Conservation (phyloP, 1,139 yeast species). For the Geotrichum siamense region DNA sequence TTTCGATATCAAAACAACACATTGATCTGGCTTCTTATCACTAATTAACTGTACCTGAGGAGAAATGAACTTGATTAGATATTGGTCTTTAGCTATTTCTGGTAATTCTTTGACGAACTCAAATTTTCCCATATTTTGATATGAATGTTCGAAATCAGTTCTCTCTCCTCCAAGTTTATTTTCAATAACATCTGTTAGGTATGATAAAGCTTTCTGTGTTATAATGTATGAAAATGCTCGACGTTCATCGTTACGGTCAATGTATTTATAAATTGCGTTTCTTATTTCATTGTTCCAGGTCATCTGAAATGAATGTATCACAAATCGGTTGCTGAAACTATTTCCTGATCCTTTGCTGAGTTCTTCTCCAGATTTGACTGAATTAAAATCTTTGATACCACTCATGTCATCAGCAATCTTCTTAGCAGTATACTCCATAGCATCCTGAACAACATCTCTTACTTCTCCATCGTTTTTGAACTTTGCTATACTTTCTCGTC, state of each 20-base stretch:
- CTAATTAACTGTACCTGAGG: conserved; percentile 83
- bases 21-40: conserved; percentile 53
- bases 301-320: conserved; percentile 66
- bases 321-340: conserved; percentile 65
- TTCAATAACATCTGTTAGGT: conserved; percentile 44
- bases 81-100: conserved; percentile 42
- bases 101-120: neutral
- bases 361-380: neutral
- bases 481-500: conserved; percentile 14
- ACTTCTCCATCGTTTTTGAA: conserved; percentile 1
- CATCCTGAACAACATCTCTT: conserved; percentile 10
- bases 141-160: conserved; percentile 6
- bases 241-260: conserved; percentile 52
- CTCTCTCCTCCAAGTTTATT: conserved; percentile 5
- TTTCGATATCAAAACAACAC: conserved; percentile 61
- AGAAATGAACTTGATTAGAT: conserved; percentile 60
- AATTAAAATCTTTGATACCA: conserved; percentile 11
- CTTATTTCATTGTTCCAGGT: conserved; percentile 73
- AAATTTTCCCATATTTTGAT: neutral
- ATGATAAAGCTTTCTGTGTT: conserved; percentile 63
- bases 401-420: conserved; percentile 15
- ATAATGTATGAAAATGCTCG: conserved; percentile 53
- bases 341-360: conserved; percentile 25
- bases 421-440: conserved; percentile 14
- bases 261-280: conserved; percentile 53